phyloP scores from a whole-genome alignment of 2,329 filamentous ascomycete genomes.

The Colletotrichum orbiculare region DNA sequence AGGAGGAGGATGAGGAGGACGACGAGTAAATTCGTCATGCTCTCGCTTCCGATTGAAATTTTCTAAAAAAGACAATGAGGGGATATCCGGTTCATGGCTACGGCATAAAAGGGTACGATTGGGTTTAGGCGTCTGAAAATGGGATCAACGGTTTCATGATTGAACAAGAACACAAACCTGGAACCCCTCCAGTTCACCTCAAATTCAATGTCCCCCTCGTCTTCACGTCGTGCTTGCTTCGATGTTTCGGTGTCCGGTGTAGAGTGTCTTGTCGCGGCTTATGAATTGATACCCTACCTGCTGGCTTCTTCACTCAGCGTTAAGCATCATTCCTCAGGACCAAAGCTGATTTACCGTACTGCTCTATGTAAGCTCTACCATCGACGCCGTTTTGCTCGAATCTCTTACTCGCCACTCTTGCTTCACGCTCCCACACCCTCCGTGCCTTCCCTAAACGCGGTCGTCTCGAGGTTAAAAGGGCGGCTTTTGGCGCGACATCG shows the following conservation, averaged over 20 bases:
- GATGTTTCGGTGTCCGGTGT: background rate
- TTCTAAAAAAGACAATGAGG: background rate
- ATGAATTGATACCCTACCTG: no score
- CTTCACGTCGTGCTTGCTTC: conserved; percentile 3
- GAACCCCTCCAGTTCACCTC: background rate
- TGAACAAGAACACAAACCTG: conserved; percentile 12
- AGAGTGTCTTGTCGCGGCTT: no score
- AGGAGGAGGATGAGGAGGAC: conserved; percentile 75
- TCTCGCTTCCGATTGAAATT: background rate
- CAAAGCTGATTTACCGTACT: no score
- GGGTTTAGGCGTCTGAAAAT: conserved; percentile 36
- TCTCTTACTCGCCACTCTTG: no score
- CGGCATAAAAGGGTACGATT: conserved; percentile 19
- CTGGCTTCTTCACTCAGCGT: no score
- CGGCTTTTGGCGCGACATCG: no score
- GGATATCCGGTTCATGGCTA: conserved; percentile 27
- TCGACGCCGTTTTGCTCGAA: no score
- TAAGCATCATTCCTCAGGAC: no score
- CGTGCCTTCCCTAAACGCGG: no score
- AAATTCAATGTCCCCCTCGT: conserved; percentile 31
- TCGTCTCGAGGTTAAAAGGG: no score
- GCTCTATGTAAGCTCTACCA: no score
- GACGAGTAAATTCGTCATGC: conserved; percentile 66
- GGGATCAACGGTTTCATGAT: conserved; percentile 34
- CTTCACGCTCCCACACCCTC: no score